phyloP scores from a whole-genome alignment of 768 basidiomycete species.

The Amanita pseudoporphyria region DNA sequence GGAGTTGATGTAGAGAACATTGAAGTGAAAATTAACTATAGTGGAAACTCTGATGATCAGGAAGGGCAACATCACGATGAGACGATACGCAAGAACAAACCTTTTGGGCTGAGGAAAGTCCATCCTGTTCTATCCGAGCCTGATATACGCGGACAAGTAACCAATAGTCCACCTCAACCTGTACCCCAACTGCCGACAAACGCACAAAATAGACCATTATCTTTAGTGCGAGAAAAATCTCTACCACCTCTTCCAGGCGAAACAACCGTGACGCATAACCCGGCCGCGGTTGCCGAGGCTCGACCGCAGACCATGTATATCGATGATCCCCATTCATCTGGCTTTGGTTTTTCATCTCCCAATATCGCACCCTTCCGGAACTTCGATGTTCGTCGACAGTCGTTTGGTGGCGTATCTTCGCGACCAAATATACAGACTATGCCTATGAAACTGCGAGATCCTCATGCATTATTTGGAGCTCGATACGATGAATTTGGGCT shows the following conservation, averaged over 20 bases:
- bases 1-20: slow-evolving; percentile 44
- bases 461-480: slow-evolving; percentile 26
- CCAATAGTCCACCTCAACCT: slow-evolving; percentile 15
- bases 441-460: slow-evolving; percentile 25
- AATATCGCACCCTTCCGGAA: slow-evolving; percentile 49
- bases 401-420: slow-evolving; percentile 59
- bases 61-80: slow-evolving; percentile 25
- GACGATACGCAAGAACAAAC: slow-evolving; percentile 21
- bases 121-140: slow-evolving; percentile 53
- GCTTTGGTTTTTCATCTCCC: slow-evolving; percentile 48
- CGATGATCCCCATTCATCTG: slow-evolving; percentile 42
- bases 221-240: slow-evolving; percentile 55
- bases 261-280: slow-evolving; percentile 26
- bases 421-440: slow-evolving; percentile 49
- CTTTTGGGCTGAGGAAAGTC: slow-evolving; percentile 27
- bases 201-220: slow-evolving; percentile 10
- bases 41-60: slow-evolving; percentile 33
- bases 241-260: slow-evolving; percentile 66
- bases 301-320: slow-evolving; percentile 62
- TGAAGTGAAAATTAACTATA: slow-evolving; percentile 32
- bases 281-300: slow-evolving; percentile 16
- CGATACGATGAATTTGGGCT: slow-evolving; percentile 67
- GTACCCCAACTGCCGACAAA: slow-evolving; percentile 14
- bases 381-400: slow-evolving; percentile 57
- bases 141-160: slow-evolving; percentile 39